These are phyloP conservation scores for Arbutus unedo DNA, from an alignment of 148 eudicot genomes.

Conservation along the genomic window DNA sequence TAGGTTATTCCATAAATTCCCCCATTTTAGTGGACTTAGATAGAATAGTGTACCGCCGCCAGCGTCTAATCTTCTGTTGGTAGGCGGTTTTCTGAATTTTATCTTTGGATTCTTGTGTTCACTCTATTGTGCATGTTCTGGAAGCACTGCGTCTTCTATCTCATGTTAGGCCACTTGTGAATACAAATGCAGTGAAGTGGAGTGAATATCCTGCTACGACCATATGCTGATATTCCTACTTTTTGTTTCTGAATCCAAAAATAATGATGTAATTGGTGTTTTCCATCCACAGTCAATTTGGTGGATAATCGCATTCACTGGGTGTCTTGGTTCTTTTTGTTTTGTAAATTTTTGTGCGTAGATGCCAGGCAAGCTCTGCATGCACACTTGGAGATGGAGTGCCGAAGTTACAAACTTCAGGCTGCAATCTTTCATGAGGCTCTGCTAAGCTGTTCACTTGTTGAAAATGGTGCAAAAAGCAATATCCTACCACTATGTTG, in stretches of 20 bases:
- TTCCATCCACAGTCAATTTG: not conserved
- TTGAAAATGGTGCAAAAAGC: conserved; percentile 31
- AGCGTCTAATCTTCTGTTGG: not conserved
- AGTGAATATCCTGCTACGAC: not conserved
- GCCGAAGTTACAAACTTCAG: conserved; percentile 55
- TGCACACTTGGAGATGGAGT: conserved; percentile 62
- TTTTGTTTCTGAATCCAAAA: not conserved
- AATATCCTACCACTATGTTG: not conserved
- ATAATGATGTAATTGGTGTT: not conserved
- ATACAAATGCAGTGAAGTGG: not conserved
- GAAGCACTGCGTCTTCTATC: not conserved
- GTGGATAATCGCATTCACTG: not conserved
- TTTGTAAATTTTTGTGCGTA: conserved; percentile 19
- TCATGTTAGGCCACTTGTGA: not conserved
- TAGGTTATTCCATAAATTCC: not conserved
- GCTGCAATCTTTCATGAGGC: conserved; percentile 68
- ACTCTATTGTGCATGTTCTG: not conserved
- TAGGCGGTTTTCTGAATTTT: not conserved
- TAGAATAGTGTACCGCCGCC: not conserved
- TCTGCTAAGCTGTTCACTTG: conserved; percentile 42
- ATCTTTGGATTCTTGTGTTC: not conserved
- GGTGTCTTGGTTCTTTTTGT: not conserved
- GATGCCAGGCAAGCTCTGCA: conserved; percentile 63
- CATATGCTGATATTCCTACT: not conserved
- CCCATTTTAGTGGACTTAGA: not conserved